Percentiles rank a stretch among this genome's conserved stretches.
phyloP scores from a whole-genome alignment of 495 filamentous ascomycete genomes.

The Aspergillus sclerotioniger region DNA sequence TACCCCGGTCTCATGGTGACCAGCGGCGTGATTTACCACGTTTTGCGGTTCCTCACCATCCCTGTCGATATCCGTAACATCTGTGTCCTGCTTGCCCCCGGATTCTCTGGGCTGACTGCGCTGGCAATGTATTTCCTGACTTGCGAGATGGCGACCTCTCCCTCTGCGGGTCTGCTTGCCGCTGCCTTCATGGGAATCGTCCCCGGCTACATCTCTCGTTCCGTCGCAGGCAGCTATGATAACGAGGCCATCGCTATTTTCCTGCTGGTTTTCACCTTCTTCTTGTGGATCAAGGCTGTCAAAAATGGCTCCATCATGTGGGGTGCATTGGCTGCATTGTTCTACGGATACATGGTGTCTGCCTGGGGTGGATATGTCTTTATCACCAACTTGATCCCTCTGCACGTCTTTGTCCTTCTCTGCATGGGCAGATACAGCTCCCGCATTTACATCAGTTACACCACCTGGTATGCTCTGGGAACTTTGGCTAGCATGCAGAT shows the following conservation, averaged over 20 bases:
- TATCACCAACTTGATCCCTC: slow-evolving; percentile 95
- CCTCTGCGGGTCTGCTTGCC: slow-evolving; percentile 91
- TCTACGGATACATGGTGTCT: slow-evolving; percentile 99
- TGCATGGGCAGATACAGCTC: slow-evolving; percentile 97
- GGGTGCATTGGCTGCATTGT: slow-evolving; percentile 91
- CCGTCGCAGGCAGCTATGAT: slow-evolving; percentile 98
- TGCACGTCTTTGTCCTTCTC: slow-evolving; percentile 93
- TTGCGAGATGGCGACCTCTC: slow-evolving; percentile 88
- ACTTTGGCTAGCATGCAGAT: slow-evolving; percentile 99
- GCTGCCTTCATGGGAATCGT: slow-evolving; percentile 97
- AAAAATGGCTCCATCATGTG: slow-evolving; percentile 95
- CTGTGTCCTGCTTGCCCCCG: slow-evolving; percentile 94
- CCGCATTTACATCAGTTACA: slow-evolving; percentile 92
- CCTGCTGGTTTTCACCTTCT: slow-evolving; percentile 97
- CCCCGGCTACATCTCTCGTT: slow-evolving; percentile 96
- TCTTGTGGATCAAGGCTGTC: slow-evolving; percentile 96
- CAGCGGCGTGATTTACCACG: slow-evolving; percentile 93
- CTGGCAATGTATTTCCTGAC: slow-evolving; percentile 94
- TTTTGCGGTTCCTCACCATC: slow-evolving; percentile 85
- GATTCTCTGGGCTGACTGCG: slow-evolving; percentile 92
- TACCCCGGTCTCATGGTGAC: slow-evolving; percentile 99
- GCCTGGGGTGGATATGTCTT: slow-evolving; percentile 99
- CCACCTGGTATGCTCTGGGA: slow-evolving; percentile 95
- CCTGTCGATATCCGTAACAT: slow-evolving; percentile 99
- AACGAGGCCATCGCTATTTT: slow-evolving; percentile 99